Evolutionary conservation across 2,329 filamentous ascomycete genomes (phyloP).

Genomic region (Stemphylium vesicarium): DNA sequence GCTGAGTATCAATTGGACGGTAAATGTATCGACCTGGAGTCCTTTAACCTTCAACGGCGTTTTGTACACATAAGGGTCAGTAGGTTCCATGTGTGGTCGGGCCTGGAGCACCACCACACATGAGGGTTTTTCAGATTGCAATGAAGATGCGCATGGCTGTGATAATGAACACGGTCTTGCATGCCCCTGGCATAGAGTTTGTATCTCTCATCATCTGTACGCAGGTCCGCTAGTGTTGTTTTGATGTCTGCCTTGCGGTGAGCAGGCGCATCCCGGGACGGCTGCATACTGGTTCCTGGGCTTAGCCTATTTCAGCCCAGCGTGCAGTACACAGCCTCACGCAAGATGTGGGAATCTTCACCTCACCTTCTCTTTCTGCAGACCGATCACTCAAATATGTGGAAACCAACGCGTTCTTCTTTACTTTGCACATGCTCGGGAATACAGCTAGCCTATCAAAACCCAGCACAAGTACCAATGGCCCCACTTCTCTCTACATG

Average conservation of each 20-base stretch:
- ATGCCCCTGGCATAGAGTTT: background rate
- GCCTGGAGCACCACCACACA: background rate
- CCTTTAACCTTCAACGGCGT: background rate
- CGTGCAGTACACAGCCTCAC: background rate
- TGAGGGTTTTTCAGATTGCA: background rate
- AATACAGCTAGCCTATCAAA: background rate
- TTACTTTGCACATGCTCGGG: too few species aligned
- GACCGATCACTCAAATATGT: background rate
- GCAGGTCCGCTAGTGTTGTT: background rate
- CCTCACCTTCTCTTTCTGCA: background rate
- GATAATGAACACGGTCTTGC: background rate
- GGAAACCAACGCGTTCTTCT: too few species aligned
- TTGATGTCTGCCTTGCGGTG: background rate
- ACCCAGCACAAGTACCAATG: too few species aligned
- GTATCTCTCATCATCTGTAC: background rate
- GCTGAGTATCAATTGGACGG: background rate
- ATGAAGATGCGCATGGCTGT: background rate
- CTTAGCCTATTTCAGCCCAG: background rate
- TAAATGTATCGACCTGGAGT: background rate
- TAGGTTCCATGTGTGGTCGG: background rate
- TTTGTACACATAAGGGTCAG: conserved; percentile 11
- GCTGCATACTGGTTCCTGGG: background rate
- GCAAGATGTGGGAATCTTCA: background rate
- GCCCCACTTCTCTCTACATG: too few species aligned
- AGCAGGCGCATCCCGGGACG: background rate